Evolutionary conservation across 2,329 filamentous ascomycete genomes (phyloP).

Genomic region (Colletotrichum truncatum): DNA sequence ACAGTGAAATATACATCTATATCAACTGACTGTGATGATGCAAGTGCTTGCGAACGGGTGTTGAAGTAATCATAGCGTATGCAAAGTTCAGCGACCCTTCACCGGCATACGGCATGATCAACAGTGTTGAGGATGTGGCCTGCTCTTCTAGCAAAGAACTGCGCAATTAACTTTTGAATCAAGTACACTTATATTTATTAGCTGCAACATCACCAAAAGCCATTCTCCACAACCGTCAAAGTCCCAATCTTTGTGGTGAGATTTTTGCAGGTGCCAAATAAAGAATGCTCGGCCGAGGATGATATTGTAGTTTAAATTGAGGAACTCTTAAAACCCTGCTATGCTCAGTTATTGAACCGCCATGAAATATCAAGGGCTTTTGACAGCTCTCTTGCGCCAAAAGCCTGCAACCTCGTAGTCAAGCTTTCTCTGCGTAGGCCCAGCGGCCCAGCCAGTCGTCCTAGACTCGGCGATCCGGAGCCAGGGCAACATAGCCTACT

Average conservation of each 20-base stretch:
- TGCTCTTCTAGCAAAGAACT: neutral
- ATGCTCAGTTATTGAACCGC: neutral
- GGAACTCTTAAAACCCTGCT: neutral
- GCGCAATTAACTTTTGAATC: neutral
- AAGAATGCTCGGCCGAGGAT: neutral
- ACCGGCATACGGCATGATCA: neutral
- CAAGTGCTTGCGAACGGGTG: neutral
- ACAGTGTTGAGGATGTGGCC: neutral
- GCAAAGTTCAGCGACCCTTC: neutral
- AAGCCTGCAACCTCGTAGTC: neutral
- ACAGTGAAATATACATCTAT: neutral
- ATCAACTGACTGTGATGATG: neutral
- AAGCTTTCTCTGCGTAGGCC: neutral
- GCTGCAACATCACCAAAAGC: neutral
- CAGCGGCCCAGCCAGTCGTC: neutral
- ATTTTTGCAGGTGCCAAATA: neutral
- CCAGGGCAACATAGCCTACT: neutral
- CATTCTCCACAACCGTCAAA: neutral
- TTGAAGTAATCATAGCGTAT: neutral
- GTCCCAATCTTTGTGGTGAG: neutral
- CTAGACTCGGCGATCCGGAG: neutral
- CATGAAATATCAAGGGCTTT: neutral
- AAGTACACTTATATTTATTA: neutral
- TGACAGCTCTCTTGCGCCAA: neutral
- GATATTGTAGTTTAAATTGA: neutral